These are phyloP conservation scores for Prorocentrum cordatum DNA, from an alignment of 169 alveolate species.

Conservation along the genomic window DNA sequence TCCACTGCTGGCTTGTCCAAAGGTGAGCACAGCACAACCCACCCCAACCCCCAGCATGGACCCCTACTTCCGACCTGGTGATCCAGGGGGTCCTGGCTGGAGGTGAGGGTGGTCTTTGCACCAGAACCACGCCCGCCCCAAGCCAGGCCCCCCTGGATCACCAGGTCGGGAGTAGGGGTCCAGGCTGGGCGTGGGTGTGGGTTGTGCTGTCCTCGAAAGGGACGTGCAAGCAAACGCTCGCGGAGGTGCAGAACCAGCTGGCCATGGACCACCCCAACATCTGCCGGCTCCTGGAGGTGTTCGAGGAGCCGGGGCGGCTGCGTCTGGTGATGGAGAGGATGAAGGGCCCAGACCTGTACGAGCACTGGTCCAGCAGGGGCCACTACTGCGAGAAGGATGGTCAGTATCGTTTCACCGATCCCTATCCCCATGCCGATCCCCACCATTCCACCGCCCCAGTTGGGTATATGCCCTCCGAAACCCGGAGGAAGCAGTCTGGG, in stretches of 20 bases:
- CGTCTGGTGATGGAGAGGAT: constrained; percentile 31
- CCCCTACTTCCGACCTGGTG: background rate
- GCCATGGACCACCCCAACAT: constrained; percentile 51
- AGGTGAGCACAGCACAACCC: too few species aligned
- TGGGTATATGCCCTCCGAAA: too few species aligned
- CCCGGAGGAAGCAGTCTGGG: too few species aligned
- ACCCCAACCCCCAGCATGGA: background rate
- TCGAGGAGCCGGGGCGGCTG: constrained; percentile 34
- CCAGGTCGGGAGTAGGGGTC: background rate
- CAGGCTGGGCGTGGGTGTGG: background rate
- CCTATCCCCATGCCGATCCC: too few species aligned
- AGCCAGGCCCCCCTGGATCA: background rate
- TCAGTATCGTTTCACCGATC: too few species aligned
- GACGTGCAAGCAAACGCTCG: too few species aligned
- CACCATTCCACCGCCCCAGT: too few species aligned
- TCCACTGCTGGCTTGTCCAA: too few species aligned
- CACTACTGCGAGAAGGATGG: constrained; percentile 33
- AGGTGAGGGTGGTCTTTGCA: background rate
- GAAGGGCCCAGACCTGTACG: constrained; percentile 29
- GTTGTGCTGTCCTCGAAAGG: background rate
- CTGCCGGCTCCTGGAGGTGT: constrained; percentile 34
- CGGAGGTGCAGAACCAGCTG: constrained; percentile 44
- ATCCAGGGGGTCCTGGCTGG: background rate
- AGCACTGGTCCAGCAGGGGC: background rate
- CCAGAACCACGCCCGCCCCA: background rate